Conservation (phyloP, 768 basidiomycete species). For the Boletus bicolor region DNA sequence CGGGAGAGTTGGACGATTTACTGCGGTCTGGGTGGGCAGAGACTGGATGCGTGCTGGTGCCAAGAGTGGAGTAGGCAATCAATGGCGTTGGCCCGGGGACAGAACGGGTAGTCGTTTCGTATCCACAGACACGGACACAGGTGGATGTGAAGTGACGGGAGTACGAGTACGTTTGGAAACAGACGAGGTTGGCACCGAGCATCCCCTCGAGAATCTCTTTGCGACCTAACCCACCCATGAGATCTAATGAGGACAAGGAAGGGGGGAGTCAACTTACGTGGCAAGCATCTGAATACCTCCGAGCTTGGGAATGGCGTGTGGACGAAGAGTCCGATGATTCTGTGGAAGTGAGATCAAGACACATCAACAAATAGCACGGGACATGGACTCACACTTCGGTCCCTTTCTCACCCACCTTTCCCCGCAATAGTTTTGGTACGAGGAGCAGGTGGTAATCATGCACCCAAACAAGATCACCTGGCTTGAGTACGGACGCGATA, state of each 20-base stretch:
- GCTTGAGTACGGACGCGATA: constrained; percentile 72
- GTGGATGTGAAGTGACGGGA: constrained; percentile 92
- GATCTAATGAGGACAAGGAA: neutral
- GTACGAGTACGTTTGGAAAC: constrained; percentile 98
- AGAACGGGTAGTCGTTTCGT: constrained; percentile 60
- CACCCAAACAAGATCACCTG: constrained; percentile 92
- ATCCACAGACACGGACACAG: constrained; percentile 94
- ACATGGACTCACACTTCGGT: constrained; percentile 21
- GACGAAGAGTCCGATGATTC: constrained; percentile 84
- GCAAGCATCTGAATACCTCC: constrained; percentile 92
- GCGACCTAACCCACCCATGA: constrained; percentile 48
- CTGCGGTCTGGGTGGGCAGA: constrained; percentile 3
- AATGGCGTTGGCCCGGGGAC: neutral
- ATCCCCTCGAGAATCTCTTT: constrained; percentile 96
- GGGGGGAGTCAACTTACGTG: constrained; percentile 50
- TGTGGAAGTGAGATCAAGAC: constrained; percentile 8
- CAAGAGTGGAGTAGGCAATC: constrained; percentile 7
- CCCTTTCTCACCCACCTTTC: constrained; percentile 43
- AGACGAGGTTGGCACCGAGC: constrained; percentile 94
- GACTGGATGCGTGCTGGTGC: neutral
- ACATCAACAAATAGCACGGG: neutral
- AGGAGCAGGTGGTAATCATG: constrained; percentile 96
- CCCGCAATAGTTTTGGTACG: constrained; percentile 80
- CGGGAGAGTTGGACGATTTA: neutral
- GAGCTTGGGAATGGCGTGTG: constrained; percentile 98